Evolutionary conservation across 2,329 filamentous ascomycete species (phyloP), one percentile per base, ranked within the genome.

Genomic region (Aureobasidium sp.): DNA sequence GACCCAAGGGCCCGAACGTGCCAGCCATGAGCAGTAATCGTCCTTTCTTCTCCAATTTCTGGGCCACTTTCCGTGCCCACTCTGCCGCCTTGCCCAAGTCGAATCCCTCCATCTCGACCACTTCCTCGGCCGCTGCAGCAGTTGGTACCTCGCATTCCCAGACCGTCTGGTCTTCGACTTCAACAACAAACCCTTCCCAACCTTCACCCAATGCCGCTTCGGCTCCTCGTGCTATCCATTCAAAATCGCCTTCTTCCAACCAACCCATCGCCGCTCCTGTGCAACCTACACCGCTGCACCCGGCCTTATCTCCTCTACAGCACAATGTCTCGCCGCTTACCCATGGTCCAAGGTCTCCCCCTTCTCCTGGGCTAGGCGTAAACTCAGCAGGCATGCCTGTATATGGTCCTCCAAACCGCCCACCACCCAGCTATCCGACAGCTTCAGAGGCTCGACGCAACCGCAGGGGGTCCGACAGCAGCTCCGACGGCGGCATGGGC

Each of bases 381-480:
- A 51, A 35, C 15, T 29, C 43, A 15, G 38, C 27, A 13, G 68
- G 66, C 15, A 60, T 68, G 27, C 69, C 71, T 6, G 64, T 69
- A 27, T 70, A 72, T 57, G 70, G 70, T 1, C 70, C 70, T 25
- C 67, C 65, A 27, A 72, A 72, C 61, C 70, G 70, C 43, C 67
- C 70, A 25, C 65, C 64, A 33, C 68, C 67, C 21, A 68, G 55
- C 55, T 72, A 71, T 59, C 70, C 70, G 9, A 69, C 70, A 29
- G 63, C 64, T 2, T 67, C 69, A 61, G 69, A 72, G 27, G 65
- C 68, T 17, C 63, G 69, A 43, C 64, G 66, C 27, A 51, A 73
- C 60, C 68, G 87, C 60, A 79, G 88, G 60, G 88, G 87, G 27
- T 90, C 86, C 66, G 88, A 91, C 66, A 89, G 85, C 72, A 87